Evolutionary conservation across 768 basidiomycete species (phyloP), one percentile per base, ranked within the genome.

Genomic region (Amylocystis lapponica): DNA sequence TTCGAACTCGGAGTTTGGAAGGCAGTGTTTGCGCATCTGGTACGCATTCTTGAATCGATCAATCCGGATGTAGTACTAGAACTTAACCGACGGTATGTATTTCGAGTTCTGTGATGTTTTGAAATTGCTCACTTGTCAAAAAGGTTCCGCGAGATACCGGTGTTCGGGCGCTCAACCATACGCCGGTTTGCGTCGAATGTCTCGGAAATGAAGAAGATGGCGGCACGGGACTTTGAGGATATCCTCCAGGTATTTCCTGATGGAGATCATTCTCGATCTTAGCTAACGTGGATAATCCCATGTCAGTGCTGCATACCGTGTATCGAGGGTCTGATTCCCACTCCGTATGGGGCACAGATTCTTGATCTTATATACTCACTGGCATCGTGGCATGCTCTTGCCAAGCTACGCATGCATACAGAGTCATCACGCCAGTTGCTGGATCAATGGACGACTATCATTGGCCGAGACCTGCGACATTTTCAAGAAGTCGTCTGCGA

Each of bases 391-490:
- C 67, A 70, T 36, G 58, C 56, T 0, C 41, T 62, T 1, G 63
- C 65, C 0, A 70, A 70, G 30, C 41, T 65, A 1, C 55, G 53
- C 5, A 53, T 64, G 25, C 68, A 69, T 32, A 65, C 63, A 0
- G 57, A 64, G 1, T 20, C 54, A 0, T 53, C 60, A 0, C 54
- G 67, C 0, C 1, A 11, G 0, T 17, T 41, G 2, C 51, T 69
- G 0, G 44, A 61, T 1, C n/a, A 47, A 0, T 38, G 29, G 0
- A 64, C 59, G 0, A 39, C 32, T 1, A 16, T 17, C 0, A 44
- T 67, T 2, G 54, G 58, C 0, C n/a, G 6, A 0, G 32, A 43
- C 7, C 39, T 67, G 0, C 53, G 61, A 0, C 42, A 35, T 9
- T 69, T 69, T 46, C 39, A 29, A 0, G 17, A 45, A 2, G 40